Conservation (phyloP, 139 green algal genomes). For the Penium margaritaceum region DNA sequence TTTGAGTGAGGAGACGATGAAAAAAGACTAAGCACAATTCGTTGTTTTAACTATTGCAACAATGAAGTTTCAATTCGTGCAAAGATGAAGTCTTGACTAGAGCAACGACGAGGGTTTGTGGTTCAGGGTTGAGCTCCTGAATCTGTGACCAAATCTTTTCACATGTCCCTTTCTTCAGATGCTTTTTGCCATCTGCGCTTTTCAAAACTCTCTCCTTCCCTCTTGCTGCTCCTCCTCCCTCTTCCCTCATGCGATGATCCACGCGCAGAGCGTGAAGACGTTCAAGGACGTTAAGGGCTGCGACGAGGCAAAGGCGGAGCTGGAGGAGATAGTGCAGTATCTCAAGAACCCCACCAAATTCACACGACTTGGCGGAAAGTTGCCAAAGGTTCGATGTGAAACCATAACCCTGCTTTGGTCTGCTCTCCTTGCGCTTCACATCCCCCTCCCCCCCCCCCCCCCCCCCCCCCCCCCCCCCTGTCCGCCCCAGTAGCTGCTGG, state of each 20-base stretch:
- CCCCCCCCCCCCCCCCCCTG: not conserved
- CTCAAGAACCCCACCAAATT: constrained; percentile 90
- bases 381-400: constrained; percentile 65
- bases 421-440: not conserved
- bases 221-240: not conserved
- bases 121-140: too few species aligned
- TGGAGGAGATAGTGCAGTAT: constrained; percentile 93
- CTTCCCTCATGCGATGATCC: not conserved
- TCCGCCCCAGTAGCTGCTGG: not conserved
- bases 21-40: too few species aligned
- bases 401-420: not conserved
- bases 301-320: constrained; percentile 92
- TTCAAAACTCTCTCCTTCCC: too few species aligned
- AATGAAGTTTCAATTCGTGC: too few species aligned
- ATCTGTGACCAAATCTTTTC: too few species aligned
- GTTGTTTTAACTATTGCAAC: too few species aligned
- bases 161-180: too few species aligned
- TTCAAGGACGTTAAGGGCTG: constrained; percentile 52
- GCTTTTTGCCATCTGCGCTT: too few species aligned
- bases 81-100: too few species aligned
- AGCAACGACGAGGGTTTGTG: too few species aligned
- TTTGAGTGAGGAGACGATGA: too few species aligned
- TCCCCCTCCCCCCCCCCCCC: not conserved
- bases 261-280: constrained; percentile 42
- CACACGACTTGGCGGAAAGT: constrained; percentile 82